Conservation (phyloP, 768 basidiomycete genomes). For the Pisolithus marmoratus region DNA sequence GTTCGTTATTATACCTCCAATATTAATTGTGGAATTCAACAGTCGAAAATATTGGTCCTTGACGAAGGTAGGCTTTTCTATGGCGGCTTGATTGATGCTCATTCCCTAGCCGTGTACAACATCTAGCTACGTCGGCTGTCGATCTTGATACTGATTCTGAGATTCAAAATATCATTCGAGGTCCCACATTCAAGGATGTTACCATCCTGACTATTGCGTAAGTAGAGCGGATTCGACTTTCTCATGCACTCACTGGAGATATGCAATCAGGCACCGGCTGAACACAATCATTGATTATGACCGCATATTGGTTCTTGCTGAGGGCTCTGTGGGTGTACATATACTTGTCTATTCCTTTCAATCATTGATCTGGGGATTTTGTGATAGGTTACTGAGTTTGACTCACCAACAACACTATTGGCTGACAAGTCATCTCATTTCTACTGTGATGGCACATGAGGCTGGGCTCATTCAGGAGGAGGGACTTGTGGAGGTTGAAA, state of each 20-base stretch:
- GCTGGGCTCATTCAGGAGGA: constrained; percentile 41
- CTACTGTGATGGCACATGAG: constrained; percentile 57
- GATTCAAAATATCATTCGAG: constrained; percentile 83
- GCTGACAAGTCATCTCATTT: constrained; percentile 52
- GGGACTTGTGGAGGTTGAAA: too few species aligned
- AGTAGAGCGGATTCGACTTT: constrained; percentile 17
- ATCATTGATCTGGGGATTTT: neutral
- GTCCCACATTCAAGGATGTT: constrained; percentile 67
- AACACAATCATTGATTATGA: constrained; percentile 84
- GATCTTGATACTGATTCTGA: constrained; percentile 87
- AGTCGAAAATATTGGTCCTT: constrained; percentile 86
- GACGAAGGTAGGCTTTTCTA: constrained; percentile 64
- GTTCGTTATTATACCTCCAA: neutral
- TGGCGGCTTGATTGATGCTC: neutral
- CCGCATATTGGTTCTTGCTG: constrained; percentile 74
- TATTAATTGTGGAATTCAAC: constrained; percentile 2
- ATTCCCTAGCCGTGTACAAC: constrained; percentile 1
- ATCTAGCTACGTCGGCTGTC: constrained; percentile 76
- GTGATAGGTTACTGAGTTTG: constrained; percentile 66
- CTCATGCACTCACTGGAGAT: neutral
- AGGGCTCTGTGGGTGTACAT: constrained; percentile 52
- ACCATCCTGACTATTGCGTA: constrained; percentile 88
- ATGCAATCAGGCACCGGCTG: constrained; percentile 55
- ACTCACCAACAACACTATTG: constrained; percentile 61
- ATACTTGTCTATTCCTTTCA: neutral